Evolutionary conservation across 768 basidiomycete species (phyloP).

Genomic region (Leccinum sublutescens): DNA sequence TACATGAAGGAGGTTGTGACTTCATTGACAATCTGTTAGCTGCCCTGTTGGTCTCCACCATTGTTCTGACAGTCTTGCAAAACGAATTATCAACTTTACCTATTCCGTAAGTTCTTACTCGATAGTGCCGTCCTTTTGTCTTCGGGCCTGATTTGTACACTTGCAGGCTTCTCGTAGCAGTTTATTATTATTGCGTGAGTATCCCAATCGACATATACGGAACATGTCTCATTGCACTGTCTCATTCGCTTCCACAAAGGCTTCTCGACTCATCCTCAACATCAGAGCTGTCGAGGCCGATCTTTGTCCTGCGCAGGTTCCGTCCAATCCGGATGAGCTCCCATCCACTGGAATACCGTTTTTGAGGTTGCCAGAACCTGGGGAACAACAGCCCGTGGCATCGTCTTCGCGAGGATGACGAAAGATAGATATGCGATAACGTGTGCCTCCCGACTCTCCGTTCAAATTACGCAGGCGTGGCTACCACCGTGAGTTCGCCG

Average conservation of each 20-base stretch:
- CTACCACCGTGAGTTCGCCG: not conserved
- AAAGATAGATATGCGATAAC: not conserved
- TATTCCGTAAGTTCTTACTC: conserved; percentile 12
- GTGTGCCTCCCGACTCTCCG: not conserved
- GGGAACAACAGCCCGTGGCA: conserved; percentile 11
- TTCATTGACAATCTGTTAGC: conserved; percentile 1
- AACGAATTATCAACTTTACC: conserved; percentile 13
- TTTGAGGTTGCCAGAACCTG: not conserved
- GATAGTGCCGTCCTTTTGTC: not conserved
- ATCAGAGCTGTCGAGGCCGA: conserved; percentile 8
- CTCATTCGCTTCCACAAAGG: conserved; percentile 5
- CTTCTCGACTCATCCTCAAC: conserved; percentile 22
- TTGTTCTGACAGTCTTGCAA: conserved; percentile 13
- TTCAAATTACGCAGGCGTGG: not conserved
- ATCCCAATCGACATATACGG: not conserved
- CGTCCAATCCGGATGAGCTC: conserved; percentile 7
- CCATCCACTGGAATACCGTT: not conserved
- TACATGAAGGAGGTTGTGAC: not conserved
- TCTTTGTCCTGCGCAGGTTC: conserved; percentile 1
- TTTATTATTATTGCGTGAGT: conserved; percentile 25
- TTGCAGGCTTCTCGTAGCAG: conserved; percentile 14
- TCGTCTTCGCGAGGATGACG: conserved; percentile 10
- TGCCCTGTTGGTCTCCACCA: conserved; percentile 16
- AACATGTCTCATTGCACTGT: not conserved
- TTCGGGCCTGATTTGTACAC: conserved; percentile 3